Base-by-base conservation (phyloP, 2,329 filamentous ascomycete genomes). In the Nigrospora oryzae region DNA sequence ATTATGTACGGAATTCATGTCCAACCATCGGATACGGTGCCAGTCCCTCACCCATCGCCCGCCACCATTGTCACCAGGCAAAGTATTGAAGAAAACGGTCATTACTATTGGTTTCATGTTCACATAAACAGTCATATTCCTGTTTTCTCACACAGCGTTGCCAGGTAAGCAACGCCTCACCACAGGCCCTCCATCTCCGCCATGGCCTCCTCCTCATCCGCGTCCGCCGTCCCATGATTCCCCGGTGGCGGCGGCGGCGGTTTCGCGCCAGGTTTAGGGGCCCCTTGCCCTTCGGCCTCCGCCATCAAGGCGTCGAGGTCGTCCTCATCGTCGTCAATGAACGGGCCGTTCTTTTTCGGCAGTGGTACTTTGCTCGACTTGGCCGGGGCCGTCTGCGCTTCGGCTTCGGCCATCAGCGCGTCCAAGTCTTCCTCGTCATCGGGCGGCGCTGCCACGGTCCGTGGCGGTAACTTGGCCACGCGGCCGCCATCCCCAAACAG, bases 191-290 rank as follows among this genome's bases (percentile, higher is more conserved):
- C 74, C 73, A 80, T 77, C 50, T 79, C 79, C 34, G 74, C 78
- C 79, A 89, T 82, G 1, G 75, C 81, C 48, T 80, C 83, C 62
- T 84, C 79, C 13, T 84, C 81, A 44, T 82, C 81, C 1, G 71
- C 75, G 58, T 71, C 59, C 5, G 60, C 53, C 6, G 38, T 42
- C 34, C 34, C 44, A 36, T 40, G 43, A 11, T 35, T 32, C 32
- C 10, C 40, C 8, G 55, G 11, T 47, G 5, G 45, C 46, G 34
- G 44, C 8, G 55, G 11, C 47, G 5, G 45, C 46, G 34, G 44
- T 40, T 46, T 44, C 47, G 37, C 41, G 39, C 42, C 38, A 43
- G 16, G 14, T 46, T 33, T n/a, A 2, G 16, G 23, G 40, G 36
- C 43, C 17, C 55, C 57, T 50, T 56, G 38, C 34, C 55, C 51